Evolutionary conservation across 352 stramenopile genomes (phyloP).

Genomic region (Thraustochytrium sp.): DNA sequence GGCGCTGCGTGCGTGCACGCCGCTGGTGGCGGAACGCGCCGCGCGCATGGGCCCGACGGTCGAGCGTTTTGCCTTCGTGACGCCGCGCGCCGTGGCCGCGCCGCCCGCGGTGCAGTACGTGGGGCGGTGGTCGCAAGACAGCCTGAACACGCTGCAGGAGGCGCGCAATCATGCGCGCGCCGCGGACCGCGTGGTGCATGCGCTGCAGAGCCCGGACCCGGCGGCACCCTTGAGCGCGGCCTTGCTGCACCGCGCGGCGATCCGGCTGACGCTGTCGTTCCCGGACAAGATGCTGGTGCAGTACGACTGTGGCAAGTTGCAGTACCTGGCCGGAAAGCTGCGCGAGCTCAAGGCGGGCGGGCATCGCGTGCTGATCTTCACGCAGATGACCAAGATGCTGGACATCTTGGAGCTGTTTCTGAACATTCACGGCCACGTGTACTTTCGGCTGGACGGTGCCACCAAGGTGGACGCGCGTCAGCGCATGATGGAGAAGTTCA

Average conservation of each 20-base stretch:
- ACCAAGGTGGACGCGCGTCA: slow-evolving; percentile 92
- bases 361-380: slow-evolving; percentile 91
- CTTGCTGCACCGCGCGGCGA: slow-evolving; percentile 56
- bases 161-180: neutral
- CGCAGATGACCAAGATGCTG: slow-evolving; percentile 98
- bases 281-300: slow-evolving; percentile 94
- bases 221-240: neutral
- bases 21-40: slow-evolving; percentile 55
- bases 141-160: slow-evolving; percentile 21
- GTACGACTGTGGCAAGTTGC: slow-evolving; percentile 90
- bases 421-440: slow-evolving; percentile 93
- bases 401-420: slow-evolving; percentile 98
- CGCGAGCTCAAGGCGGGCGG: slow-evolving; percentile 86
- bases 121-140: neutral
- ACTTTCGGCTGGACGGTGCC: slow-evolving; percentile 93
- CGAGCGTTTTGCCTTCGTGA: slow-evolving; percentile 65
- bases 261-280: slow-evolving; percentile 82
- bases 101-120: slow-evolving; percentile 37
- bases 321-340: slow-evolving; percentile 76
- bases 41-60: slow-evolving; percentile 55
- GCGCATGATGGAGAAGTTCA: slow-evolving; percentile 96
- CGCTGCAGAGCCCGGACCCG: neutral
- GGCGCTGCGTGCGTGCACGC: slow-evolving; percentile 58
- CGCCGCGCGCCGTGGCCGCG: slow-evolving; percentile 61
- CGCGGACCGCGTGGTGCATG: neutral